These are phyloP conservation scores for Pseudopediastrum boryanum DNA, from an alignment of 139 green algal genomes.

Conservation along the genomic window DNA sequence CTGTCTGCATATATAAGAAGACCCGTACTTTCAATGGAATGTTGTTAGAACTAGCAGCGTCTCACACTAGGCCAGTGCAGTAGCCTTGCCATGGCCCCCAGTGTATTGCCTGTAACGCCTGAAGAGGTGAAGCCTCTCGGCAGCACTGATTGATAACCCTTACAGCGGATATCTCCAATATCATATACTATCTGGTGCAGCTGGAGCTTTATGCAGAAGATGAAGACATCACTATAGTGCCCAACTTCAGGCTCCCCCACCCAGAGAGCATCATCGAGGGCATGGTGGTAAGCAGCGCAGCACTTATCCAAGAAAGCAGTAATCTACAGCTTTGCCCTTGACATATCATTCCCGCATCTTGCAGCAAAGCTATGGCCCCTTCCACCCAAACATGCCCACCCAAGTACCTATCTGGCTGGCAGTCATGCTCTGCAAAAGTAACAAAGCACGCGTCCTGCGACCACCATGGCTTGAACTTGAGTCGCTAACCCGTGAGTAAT, in stretches of 20 bases:
- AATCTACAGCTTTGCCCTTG: neutral
- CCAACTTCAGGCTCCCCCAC: conserved; percentile 87
- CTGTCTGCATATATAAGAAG: no score
- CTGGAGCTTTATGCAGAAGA: conserved; percentile 91
- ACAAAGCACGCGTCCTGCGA: conserved; percentile 75
- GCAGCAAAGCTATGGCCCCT: conserved; percentile 81
- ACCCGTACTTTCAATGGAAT: no score
- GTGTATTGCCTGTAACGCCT: conserved; percentile 30
- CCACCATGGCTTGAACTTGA: conserved; percentile 76
- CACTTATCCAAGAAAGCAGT: neutral
- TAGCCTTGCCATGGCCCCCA: no score
- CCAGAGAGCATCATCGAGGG: conserved; percentile 48
- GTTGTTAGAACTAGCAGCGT: no score
- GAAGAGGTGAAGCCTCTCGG: conserved; percentile 3
- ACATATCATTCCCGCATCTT: neutral
- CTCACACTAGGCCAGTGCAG: no score
- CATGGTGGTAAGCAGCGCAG: conserved; percentile 61
- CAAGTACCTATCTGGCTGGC: conserved; percentile 88
- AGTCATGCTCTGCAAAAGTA: conserved; percentile 73
- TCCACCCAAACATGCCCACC: conserved; percentile 72
- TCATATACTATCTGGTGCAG: conserved; percentile 50
- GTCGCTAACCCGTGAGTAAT: conserved; percentile 53
- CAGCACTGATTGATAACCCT: neutral
- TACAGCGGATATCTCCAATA: neutral
- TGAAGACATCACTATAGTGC: conserved; percentile 79